phyloP scores from a whole-genome alignment of 495 filamentous ascomycete species.

The Daldinia decipiens region DNA sequence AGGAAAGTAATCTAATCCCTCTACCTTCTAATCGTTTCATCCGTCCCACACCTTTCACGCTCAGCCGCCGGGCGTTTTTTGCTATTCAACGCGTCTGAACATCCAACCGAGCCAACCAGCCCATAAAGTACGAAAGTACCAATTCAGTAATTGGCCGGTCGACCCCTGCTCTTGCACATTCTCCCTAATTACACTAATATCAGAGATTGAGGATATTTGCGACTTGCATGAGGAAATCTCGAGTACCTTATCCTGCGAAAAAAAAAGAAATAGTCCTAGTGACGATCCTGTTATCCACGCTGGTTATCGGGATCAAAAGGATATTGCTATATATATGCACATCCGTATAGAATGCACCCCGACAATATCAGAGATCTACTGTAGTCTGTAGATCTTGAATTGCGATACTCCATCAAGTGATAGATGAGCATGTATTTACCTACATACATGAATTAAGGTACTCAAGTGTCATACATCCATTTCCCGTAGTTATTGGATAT shows the following conservation, averaged over 20 bases:
- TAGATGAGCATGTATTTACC: slow-evolving; percentile 6
- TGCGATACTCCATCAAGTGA: slow-evolving; percentile 25
- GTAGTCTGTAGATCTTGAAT: slow-evolving; percentile 10
- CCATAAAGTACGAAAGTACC: slow-evolving; percentile 33
- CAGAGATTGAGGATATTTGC: slow-evolving; percentile 30
- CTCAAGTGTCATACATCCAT: not conserved
- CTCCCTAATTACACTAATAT: slow-evolving; percentile 44
- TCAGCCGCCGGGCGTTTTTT: slow-evolving; percentile 38
- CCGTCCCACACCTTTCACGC: slow-evolving; percentile 31
- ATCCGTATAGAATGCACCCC: slow-evolving; percentile 16
- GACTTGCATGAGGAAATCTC: slow-evolving; percentile 22
- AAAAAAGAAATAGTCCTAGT: slow-evolving; percentile 1
- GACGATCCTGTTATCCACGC: not conserved
- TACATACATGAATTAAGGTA: not conserved
- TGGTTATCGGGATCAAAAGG: slow-evolving; percentile 26
- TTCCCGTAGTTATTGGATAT: slow-evolving; percentile 9
- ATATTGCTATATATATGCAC: slow-evolving; percentile 20
- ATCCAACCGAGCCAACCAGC: slow-evolving; percentile 29
- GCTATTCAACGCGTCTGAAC: slow-evolving; percentile 21
- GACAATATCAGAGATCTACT: slow-evolving; percentile 25
- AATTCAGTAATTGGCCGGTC: slow-evolving; percentile 32
- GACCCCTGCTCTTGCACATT: slow-evolving; percentile 38
- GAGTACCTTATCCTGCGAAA: slow-evolving; percentile 1
- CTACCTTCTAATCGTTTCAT: slow-evolving; percentile 34
- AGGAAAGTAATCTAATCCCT: slow-evolving; percentile 32